These are phyloP conservation scores for Saxophila tyrrhenica DNA, from an alignment of 495 filamentous ascomycete species.

Conservation along the genomic window DNA sequence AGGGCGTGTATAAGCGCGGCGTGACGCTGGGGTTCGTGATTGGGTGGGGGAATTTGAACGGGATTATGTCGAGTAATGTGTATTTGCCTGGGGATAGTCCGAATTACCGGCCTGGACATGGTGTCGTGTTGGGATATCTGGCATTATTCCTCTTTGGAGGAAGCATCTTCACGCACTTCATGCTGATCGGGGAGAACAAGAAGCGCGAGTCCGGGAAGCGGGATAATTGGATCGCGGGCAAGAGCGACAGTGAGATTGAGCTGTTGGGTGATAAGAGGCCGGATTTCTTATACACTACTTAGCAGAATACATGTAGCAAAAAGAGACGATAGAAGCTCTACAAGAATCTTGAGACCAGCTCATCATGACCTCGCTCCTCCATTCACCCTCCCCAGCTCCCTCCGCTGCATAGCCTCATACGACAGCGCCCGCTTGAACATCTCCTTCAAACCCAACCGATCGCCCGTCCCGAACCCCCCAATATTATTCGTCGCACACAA, in stretches of 20 bases:
- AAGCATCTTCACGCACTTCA: constrained; percentile 49
- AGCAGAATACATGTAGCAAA: too few species aligned
- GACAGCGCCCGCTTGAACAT: constrained; percentile 5
- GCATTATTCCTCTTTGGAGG: constrained; percentile 49
- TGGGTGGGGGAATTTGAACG: constrained; percentile 89
- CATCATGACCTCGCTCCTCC: too few species aligned
- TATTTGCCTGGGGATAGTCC: constrained; percentile 45
- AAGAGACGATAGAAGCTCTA: too few species aligned
- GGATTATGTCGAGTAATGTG: constrained; percentile 68
- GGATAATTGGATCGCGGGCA: constrained; percentile 55
- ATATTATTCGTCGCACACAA: constrained; percentile 15
- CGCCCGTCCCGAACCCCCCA: constrained; percentile 17
- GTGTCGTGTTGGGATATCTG: constrained; percentile 49
- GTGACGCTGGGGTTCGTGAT: constrained; percentile 79
- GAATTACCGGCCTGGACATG: constrained; percentile 41
- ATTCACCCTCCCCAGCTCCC: not conserved
- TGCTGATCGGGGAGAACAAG: constrained; percentile 56
- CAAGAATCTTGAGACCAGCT: too few species aligned
- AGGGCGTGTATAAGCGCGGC: constrained; percentile 87
- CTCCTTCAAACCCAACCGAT: constrained; percentile 8
- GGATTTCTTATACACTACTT: constrained; percentile 9
- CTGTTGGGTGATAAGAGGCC: constrained; percentile 50
- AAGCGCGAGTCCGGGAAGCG: constrained; percentile 51
- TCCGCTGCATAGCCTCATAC: not conserved
- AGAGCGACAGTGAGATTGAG: constrained; percentile 47